These are phyloP conservation scores for Zizania latifolia DNA, from an alignment of 176 grass and related monocot species.

Conservation along the genomic window DNA sequence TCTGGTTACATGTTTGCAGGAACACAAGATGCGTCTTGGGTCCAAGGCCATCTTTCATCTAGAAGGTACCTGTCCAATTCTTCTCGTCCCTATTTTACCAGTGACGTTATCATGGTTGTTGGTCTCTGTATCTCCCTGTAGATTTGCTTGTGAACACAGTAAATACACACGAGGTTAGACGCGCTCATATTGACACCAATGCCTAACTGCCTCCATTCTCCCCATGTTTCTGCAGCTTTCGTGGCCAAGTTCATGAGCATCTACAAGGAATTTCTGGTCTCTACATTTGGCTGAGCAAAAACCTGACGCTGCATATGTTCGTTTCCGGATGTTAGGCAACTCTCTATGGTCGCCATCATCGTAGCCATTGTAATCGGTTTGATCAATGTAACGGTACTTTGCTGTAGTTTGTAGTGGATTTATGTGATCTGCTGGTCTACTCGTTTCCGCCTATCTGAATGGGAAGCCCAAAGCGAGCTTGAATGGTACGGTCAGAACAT, in stretches of 20 bases:
- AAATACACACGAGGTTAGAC: not conserved
- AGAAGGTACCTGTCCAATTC: constrained; percentile 53
- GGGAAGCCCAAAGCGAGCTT: not conserved
- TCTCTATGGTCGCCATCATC: not conserved
- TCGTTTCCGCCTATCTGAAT: not conserved
- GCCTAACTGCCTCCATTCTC: too few relatives aligned
- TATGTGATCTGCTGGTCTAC: not conserved
- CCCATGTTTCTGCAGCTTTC: constrained; percentile 51
- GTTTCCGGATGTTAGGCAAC: not conserved
- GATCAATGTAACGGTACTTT: not conserved
- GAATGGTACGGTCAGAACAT: not conserved
- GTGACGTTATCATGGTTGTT: not conserved
- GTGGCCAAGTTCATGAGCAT: constrained; percentile 99
- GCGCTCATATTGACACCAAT: too few relatives aligned
- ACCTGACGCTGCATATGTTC: not conserved
- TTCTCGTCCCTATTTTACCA: not conserved
- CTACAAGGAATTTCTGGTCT: constrained; percentile 87
- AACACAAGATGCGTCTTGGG: constrained; percentile 96
- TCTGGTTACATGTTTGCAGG: constrained; percentile 36
- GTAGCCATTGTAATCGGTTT: not conserved
- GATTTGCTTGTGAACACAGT: too few relatives aligned
- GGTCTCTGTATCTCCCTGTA: too few relatives aligned
- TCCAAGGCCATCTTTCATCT: constrained; percentile 92
- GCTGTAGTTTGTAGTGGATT: constrained; percentile 3
- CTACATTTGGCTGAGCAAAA: constrained; percentile 79